Conservation (phyloP, 2,329 filamentous ascomycete genomes). For the Cladosporium sp. region DNA sequence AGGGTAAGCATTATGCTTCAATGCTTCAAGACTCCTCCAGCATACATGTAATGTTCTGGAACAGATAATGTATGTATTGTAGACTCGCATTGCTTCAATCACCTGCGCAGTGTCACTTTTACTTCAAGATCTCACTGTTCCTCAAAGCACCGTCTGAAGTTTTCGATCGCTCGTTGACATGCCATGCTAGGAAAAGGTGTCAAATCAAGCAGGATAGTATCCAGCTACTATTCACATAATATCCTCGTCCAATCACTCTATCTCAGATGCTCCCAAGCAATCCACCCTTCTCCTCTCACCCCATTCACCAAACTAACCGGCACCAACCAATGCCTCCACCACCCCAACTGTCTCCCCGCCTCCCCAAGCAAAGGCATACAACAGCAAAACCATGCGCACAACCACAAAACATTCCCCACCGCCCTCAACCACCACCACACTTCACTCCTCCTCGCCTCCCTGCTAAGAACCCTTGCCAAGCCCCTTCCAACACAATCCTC, state of each 20-base stretch:
- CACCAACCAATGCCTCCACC: constrained; percentile 33
- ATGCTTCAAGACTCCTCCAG: background rate
- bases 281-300: constrained; percentile 26
- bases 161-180: background rate
- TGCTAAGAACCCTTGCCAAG: background rate
- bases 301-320: constrained; percentile 31
- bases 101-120: background rate
- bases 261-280: constrained; percentile 25
- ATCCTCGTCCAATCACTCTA: background rate
- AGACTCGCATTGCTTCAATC: background rate
- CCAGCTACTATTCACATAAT: background rate
- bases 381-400: constrained; percentile 29
- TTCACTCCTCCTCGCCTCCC: background rate
- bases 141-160: background rate
- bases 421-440: constrained; percentile 18
- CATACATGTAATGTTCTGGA: background rate
- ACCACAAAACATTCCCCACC: constrained; percentile 28
- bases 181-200: background rate
- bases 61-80: background rate
- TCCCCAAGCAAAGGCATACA: constrained; percentile 31
- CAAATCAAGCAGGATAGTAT: background rate
- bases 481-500: constrained; percentile 27
- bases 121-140: background rate
- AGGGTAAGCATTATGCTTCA: background rate
- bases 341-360: constrained; percentile 32